These are phyloP conservation scores for Neocucurbitaria cava DNA, from an alignment of 2,329 filamentous ascomycete species.

Conservation along the genomic window DNA sequence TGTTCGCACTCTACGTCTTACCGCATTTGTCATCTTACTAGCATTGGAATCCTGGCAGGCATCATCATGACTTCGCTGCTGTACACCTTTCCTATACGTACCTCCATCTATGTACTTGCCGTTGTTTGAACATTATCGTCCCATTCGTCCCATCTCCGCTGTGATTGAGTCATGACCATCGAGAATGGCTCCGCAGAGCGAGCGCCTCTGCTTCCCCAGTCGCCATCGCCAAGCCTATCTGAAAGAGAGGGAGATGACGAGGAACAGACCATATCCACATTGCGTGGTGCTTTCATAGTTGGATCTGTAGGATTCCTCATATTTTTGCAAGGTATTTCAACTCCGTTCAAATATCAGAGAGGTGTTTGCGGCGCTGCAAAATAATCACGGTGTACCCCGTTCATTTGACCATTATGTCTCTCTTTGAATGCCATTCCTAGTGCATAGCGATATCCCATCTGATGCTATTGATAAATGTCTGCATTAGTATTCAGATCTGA, in stretches of 20 bases:
- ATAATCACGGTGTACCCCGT: too few relatives aligned
- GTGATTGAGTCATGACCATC: slow-evolving; percentile 18
- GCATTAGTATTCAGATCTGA: slow-evolving; percentile 49
- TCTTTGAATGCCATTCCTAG: not conserved
- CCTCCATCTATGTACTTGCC: not conserved
- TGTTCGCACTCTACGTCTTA: slow-evolving; percentile 9
- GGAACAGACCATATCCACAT: slow-evolving; percentile 30
- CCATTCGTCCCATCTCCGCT: not conserved
- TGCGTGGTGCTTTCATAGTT: slow-evolving; percentile 53
- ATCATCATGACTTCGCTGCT: slow-evolving; percentile 15
- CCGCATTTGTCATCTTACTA: slow-evolving; percentile 31
- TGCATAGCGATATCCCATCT: not conserved
- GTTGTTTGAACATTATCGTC: not conserved
- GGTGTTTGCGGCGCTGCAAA: not conserved
- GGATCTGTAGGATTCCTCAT: slow-evolving; percentile 64
- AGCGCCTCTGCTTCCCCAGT: slow-evolving; percentile 34
- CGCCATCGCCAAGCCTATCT: slow-evolving; percentile 25
- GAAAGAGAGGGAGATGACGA: slow-evolving; percentile 28
- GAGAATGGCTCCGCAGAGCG: slow-evolving; percentile 28
- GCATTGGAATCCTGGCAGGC: slow-evolving; percentile 12
- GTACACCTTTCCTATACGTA: not conserved
- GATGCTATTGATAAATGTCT: not conserved
- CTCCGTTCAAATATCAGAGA: not conserved
- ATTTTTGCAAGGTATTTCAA: slow-evolving; percentile 63
- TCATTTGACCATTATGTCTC: not conserved